These are phyloP conservation scores for Syncephalis fuscata DNA, from an alignment of 371 early-diverging fungal species.

Conservation along the genomic window DNA sequence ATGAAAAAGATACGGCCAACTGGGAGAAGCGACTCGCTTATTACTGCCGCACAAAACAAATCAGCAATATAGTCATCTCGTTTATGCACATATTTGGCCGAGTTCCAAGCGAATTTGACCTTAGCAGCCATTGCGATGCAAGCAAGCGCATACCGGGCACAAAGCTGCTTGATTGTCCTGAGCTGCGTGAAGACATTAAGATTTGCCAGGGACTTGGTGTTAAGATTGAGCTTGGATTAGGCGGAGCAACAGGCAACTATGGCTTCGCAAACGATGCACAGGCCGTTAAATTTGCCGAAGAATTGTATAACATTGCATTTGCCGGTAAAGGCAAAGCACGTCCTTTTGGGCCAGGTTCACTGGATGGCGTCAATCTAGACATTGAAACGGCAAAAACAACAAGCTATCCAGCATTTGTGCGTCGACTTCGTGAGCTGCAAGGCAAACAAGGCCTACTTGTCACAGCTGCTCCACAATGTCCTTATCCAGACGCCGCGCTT, in stretches of 20 bases:
- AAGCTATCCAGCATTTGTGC: conserved; percentile 24
- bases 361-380: conserved; percentile 58
- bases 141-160: conserved; percentile 21
- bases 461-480: conserved; percentile 59
- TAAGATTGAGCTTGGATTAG: conserved; percentile 42
- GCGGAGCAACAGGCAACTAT: conserved; percentile 47
- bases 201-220: conserved; percentile 41
- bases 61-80: conserved; percentile 36
- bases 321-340: conserved; percentile 23
- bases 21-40: conserved; percentile 21
- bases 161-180: conserved; percentile 29
- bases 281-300: conserved; percentile 30
- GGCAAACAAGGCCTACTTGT: conserved; percentile 26
- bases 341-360: conserved; percentile 36
- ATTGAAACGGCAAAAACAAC: conserved; percentile 36
- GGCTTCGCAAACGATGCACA: conserved; percentile 28
- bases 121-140: conserved; percentile 31
- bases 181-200: conserved; percentile 37
- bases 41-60: conserved; percentile 38
- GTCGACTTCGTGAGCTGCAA: conserved; percentile 20
- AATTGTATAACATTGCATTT: conserved; percentile 41
- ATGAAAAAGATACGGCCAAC: conserved; percentile 4
- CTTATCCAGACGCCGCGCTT: conserved; percentile 26
- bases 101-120: conserved; percentile 13
- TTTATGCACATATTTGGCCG: conserved; percentile 38